A percentile compares a stretch with the other conserved stretches of the same genome.
Evolutionary conservation across 257 asterid species (phyloP).

Genomic region (Solanum megistacrolobum): DNA sequence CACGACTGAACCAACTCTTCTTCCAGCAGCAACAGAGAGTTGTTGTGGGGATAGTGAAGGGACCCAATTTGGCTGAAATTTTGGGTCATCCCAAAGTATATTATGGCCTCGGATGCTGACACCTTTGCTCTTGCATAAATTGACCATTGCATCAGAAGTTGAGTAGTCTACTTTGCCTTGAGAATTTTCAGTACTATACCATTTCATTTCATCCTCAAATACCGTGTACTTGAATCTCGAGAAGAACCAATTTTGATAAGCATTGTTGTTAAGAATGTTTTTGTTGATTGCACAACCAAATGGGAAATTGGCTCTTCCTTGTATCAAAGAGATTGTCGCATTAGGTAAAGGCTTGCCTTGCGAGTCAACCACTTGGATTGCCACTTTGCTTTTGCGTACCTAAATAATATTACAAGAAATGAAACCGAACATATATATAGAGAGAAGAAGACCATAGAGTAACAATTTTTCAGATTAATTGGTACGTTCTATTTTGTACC

Average conservation of each 20-base stretch:
- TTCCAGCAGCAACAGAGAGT: slow-evolving; percentile 18
- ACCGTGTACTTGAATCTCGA: slow-evolving; percentile 48
- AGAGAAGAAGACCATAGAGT: background rate
- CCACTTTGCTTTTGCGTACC: slow-evolving; percentile 19
- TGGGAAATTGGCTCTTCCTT: slow-evolving; percentile 4
- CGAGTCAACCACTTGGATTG: slow-evolving; percentile 11
- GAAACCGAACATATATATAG: no score
- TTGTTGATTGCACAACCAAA: slow-evolving; percentile 14
- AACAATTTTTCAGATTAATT: background rate
- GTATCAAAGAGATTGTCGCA: background rate
- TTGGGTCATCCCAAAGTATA: slow-evolving; percentile 46
- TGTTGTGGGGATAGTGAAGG: slow-evolving; percentile 8
- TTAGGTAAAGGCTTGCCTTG: slow-evolving; percentile 8
- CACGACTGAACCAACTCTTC: slow-evolving; percentile 30
- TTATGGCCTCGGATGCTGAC: slow-evolving; percentile 48
- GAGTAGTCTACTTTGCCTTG: slow-evolving; percentile 41
- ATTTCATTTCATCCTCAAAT: slow-evolving; percentile 55
- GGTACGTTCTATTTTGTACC: slow-evolving; percentile 5
- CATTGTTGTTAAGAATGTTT: background rate
- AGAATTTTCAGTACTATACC: slow-evolving; percentile 31
- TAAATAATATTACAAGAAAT: background rate
- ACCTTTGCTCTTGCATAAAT: slow-evolving; percentile 20
- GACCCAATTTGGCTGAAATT: slow-evolving; percentile 36
- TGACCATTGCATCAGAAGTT: slow-evolving; percentile 33
- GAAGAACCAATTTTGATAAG: slow-evolving; percentile 37